A percentile compares a stretch with the other conserved stretches of the same genome.
Conservation (phyloP, 2,329 filamentous ascomycete species). For the Trichoderma guizhouense region DNA sequence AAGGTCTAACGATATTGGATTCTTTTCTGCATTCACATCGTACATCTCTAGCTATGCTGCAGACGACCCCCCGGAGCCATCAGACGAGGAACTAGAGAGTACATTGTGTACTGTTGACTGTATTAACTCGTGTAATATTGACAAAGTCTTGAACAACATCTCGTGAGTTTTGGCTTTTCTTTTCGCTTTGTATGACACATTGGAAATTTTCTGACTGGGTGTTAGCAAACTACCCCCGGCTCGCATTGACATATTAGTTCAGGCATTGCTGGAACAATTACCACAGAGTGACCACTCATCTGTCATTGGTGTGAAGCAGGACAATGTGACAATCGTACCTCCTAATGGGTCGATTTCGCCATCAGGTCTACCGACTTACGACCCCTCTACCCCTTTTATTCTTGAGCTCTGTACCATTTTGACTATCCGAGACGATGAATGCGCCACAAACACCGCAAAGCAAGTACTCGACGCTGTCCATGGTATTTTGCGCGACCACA, state of each 20-base stretch:
- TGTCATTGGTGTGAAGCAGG: conserved; percentile 87
- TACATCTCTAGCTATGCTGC: conserved; percentile 99
- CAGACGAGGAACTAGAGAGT: conserved; percentile 93
- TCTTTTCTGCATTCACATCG: conserved; percentile 91
- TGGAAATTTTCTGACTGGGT: background rate
- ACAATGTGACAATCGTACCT: conserved; percentile 62
- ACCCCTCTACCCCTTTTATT: conserved; percentile 84
- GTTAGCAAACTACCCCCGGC: conserved; percentile 38
- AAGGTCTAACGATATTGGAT: conserved; percentile 72
- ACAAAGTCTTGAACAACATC: conserved; percentile 78
- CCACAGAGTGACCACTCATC: conserved; percentile 75
- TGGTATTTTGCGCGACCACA: conserved; percentile 73
- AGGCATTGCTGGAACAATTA: conserved; percentile 75
- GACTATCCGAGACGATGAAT: conserved; percentile 70
- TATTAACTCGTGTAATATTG: conserved; percentile 82
- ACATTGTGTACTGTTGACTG: conserved; percentile 93
- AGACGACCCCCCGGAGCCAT: conserved; percentile 95
- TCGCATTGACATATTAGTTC: conserved; percentile 44
- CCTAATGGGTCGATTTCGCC: conserved; percentile 46
- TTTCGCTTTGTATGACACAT: background rate
- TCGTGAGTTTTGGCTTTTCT: conserved; percentile 49
- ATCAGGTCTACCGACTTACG: conserved; percentile 60
- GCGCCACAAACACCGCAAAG: conserved; percentile 71
- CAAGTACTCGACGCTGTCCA: conserved; percentile 78
- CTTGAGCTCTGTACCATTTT: conserved; percentile 85